Evolutionary conservation across 2,329 filamentous ascomycete genomes (phyloP).

Genomic region (Ceratocystis variospora): DNA sequence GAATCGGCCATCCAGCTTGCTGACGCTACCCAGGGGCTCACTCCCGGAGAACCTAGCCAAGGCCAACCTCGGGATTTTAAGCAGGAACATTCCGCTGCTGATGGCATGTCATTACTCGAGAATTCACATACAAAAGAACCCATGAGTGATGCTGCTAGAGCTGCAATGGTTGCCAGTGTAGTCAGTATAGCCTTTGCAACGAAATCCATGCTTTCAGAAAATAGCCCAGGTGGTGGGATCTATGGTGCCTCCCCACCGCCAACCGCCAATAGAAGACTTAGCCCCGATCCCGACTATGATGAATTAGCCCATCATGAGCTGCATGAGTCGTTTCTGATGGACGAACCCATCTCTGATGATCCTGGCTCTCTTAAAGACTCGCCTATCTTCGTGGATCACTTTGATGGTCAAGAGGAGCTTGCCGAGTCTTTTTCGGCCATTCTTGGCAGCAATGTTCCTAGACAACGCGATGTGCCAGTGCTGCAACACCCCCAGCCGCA

Average conservation of each 20-base stretch:
- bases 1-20: neutral
- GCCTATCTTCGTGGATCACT: conserved; percentile 3
- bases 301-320: conserved; percentile 11
- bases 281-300: conserved; percentile 14
- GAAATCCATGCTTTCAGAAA: conserved; percentile 16
- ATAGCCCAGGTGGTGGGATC: neutral
- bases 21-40: neutral
- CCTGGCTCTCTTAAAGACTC: conserved; percentile 12
- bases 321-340: neutral
- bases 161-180: conserved; percentile 17
- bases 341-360: neutral
- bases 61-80: neutral
- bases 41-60: neutral
- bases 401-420: conserved; percentile 13
- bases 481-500: conserved; percentile 1
- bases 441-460: conserved; percentile 8
- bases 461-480: conserved; percentile 13
- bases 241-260: conserved; percentile 6
- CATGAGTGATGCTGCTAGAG: conserved; percentile 12
- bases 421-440: conserved; percentile 21
- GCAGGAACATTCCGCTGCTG: neutral
- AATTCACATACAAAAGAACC: neutral
- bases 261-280: neutral
- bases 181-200: conserved; percentile 18
- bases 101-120: neutral